Conservation (phyloP, 805 yeast species). For the Candida corydali region DNA sequence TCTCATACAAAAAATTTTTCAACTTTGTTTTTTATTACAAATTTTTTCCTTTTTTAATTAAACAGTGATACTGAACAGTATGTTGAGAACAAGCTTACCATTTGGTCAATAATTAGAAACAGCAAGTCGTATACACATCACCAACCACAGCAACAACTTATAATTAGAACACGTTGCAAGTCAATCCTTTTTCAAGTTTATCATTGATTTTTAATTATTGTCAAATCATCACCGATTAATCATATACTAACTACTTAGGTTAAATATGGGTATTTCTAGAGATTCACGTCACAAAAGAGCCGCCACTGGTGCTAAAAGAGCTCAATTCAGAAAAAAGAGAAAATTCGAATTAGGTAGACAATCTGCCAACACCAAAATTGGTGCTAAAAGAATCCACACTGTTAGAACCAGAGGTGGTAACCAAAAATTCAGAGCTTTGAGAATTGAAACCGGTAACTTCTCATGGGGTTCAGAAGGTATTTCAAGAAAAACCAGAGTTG, state of each 20-base stretch:
- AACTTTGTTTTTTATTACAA: slow-evolving; percentile 2
- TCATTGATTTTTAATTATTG: no score
- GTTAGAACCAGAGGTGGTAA: slow-evolving; percentile 99
- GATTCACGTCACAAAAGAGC: slow-evolving; percentile 99
- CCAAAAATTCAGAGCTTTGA: slow-evolving; percentile 99
- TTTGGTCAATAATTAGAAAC: not conserved
- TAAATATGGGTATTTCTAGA: slow-evolving; percentile 98
- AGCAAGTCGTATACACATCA: no score
- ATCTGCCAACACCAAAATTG: slow-evolving; percentile 99
- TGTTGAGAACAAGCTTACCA: slow-evolving; percentile 1
- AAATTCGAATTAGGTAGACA: slow-evolving; percentile 99
- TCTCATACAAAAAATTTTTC: slow-evolving; percentile 9
- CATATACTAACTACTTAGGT: slow-evolving; percentile 17
- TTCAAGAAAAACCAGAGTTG: slow-evolving; percentile 98
- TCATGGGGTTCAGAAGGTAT: slow-evolving; percentile 99
- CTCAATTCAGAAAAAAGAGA: slow-evolving; percentile 99
- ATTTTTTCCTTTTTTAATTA: slow-evolving; percentile 8
- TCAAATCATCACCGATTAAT: no score
- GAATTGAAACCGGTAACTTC: slow-evolving; percentile 98
- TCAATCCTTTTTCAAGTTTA: no score
- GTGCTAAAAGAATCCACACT: slow-evolving; percentile 97
- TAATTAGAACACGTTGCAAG: no score
- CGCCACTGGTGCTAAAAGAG: slow-evolving; percentile 99
- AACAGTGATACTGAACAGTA: slow-evolving; percentile 12
- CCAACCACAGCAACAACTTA: no score